Evolutionary conservation across 257 asterid species (phyloP), one percentile per base, ranked within the genome.

Genomic region (Coffea eugenioides): DNA sequence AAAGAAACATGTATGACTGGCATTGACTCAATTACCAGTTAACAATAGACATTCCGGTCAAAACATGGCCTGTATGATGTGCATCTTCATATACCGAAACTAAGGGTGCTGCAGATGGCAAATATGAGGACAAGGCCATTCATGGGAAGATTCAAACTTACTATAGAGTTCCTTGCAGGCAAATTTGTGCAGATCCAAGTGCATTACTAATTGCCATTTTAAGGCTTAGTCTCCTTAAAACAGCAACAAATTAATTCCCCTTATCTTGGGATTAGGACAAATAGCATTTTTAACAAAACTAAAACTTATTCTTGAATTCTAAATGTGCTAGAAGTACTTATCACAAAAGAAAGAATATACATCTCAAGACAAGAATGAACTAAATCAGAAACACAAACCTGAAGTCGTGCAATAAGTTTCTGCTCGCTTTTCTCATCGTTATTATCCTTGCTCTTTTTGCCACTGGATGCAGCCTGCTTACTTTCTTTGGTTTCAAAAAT

Each of bases 361-460:
- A 62, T 75, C 52, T 61, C 39, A 56, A 23, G 54, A 9, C n/a
- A 62, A 6, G 15, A 27, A 71, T 45, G 56, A 73, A 79, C 76
- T 76, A 62, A 77, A 76, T 76, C 74, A 77, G 80, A 82, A 73
- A 39, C 39, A 89, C 94, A 76, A 87, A 94, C 97, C 97, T 95
- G 98, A 85, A 95, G 98, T 79, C 98, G 88, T 67, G 94, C 93
- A 74, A 89, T 84, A 62, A 89, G 91, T 86, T 89, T 95, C 83
- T 85, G 86, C 85, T 73, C 80, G 2, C 51, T 83, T 31, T 82
- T 80, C 66, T 69, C 82, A 12, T 75, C 81, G 67, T 81, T 84
- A 79, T 68, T 72, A 27, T 75, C 88, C 74, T 84, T 87, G 69
- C 77, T 78, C 6, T 84, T 91, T 82, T 81, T 80, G 65, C 91